Conservation (phyloP, 441 rosid genomes). For the Croton laevigatus region DNA sequence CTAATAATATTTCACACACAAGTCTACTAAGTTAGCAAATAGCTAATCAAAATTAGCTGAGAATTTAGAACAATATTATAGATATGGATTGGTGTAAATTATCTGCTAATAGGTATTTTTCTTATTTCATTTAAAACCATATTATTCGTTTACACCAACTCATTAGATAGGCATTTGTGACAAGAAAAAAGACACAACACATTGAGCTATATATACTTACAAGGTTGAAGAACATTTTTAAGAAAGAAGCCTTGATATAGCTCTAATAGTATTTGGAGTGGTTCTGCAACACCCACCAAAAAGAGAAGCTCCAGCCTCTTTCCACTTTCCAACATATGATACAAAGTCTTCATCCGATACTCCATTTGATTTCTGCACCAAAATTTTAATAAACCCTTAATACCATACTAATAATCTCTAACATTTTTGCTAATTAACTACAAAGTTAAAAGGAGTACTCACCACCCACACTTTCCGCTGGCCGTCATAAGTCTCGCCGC, state of each 20-base stretch:
- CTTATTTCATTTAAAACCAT: too few species aligned
- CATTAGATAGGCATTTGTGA: too few species aligned
- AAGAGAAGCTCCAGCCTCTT: constrained; percentile 67
- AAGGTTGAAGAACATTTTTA: constrained; percentile 26
- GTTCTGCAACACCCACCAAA: constrained; percentile 97
- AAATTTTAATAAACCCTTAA: background rate
- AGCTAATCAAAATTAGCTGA: too few species aligned
- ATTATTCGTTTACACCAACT: too few species aligned
- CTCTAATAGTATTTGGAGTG: constrained; percentile 73
- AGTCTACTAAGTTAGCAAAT: too few species aligned
- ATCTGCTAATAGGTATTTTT: too few species aligned
- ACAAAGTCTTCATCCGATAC: constrained; percentile 67
- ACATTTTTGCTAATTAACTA: background rate
- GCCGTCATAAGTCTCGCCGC: constrained; percentile 76
- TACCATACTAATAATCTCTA: constrained; percentile 6
- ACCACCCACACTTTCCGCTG: constrained; percentile 73
- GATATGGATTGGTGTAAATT: too few species aligned
- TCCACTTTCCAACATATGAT: constrained; percentile 64
- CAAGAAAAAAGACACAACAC: too few species aligned
- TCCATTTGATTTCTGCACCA: constrained; percentile 55
- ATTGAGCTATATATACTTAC: too few species aligned
- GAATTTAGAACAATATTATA: too few species aligned
- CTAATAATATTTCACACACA: too few species aligned
- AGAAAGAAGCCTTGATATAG: constrained; percentile 49
- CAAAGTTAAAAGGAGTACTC: background rate